Percentiles rank a stretch among this genome's conserved stretches.
These are phyloP conservation scores for Harringtonia aguacate DNA, from an alignment of 2,329 filamentous ascomycete species.

Conservation along the genomic window DNA sequence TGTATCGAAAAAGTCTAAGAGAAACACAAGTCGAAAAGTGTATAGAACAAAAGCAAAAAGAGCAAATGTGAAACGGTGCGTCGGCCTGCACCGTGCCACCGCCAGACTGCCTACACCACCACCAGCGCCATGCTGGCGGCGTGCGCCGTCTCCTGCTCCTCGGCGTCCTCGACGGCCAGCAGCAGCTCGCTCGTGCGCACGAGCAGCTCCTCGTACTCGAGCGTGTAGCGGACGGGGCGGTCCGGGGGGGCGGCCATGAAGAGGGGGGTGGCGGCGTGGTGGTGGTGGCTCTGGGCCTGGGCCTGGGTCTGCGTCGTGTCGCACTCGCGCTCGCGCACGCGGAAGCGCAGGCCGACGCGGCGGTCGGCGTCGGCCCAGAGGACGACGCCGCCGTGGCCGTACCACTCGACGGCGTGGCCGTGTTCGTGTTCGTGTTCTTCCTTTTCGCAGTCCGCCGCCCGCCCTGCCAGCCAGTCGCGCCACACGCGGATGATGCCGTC, in stretches of 20 bases:
- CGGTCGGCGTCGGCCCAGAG: conserved; percentile 58
- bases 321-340: conserved; percentile 42
- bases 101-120: no score
- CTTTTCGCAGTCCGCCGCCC: conserved; percentile 11
- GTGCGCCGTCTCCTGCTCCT: conserved; percentile 47
- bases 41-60: not conserved
- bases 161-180: conserved; percentile 53
- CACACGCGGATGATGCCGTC: conserved; percentile 62
- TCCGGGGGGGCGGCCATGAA: conserved; percentile 49
- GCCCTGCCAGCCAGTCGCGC: conserved; percentile 55
- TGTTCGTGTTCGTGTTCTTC: conserved; percentile 5
- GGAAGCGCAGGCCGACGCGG: conserved; percentile 59
- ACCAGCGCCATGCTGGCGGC: conserved; percentile 26
- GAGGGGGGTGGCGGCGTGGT: no score
- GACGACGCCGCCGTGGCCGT: conserved; percentile 25
- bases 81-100: no score
- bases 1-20: no score
- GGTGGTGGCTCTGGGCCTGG: no score
- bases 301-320: no score
- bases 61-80: not conserved
- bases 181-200: conserved; percentile 54
- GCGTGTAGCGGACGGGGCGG: conserved; percentile 54
- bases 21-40: not conserved
- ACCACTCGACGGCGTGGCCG: conserved; percentile 5
- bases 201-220: conserved; percentile 60